These are phyloP conservation scores for Aspergillus mulundensis DNA, from an alignment of 495 filamentous ascomycete species.

Conservation along the genomic window DNA sequence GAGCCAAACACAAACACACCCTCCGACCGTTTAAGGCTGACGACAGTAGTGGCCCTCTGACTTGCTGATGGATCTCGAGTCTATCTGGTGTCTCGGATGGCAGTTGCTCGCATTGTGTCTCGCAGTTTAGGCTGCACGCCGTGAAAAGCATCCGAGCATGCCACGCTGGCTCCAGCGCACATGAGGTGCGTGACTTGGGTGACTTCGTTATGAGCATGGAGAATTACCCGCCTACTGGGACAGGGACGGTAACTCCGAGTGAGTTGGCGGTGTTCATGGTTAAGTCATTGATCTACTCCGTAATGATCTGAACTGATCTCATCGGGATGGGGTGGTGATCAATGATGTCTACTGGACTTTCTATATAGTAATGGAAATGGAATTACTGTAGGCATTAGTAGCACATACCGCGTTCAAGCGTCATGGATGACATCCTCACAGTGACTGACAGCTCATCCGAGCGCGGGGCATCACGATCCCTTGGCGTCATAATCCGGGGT, in stretches of 20 bases:
- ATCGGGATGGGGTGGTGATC: not conserved
- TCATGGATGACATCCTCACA: not conserved
- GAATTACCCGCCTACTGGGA: not conserved
- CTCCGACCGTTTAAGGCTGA: not conserved
- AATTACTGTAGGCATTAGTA: not conserved
- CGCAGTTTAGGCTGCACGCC: not conserved
- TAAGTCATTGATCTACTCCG: not conserved
- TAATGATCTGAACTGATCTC: not conserved
- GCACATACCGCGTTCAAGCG: too few relatives aligned
- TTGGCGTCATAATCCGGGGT: not conserved
- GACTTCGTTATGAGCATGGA: not conserved
- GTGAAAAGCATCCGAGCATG: not conserved
- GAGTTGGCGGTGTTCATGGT: not conserved
- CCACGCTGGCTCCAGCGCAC: not conserved
- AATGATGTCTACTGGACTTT: not conserved
- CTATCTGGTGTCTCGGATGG: not conserved
- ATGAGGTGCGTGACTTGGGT: not conserved
- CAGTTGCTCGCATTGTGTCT: not conserved
- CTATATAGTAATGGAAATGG: not conserved
- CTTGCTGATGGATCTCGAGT: not conserved
- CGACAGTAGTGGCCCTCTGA: not conserved
- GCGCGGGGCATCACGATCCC: not conserved
- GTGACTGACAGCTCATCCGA: not conserved
- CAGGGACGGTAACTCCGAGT: not conserved
- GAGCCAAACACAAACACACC: too few relatives aligned